Conservation (phyloP, 2,329 filamentous ascomycete species). For the Fusarium papillatum region DNA sequence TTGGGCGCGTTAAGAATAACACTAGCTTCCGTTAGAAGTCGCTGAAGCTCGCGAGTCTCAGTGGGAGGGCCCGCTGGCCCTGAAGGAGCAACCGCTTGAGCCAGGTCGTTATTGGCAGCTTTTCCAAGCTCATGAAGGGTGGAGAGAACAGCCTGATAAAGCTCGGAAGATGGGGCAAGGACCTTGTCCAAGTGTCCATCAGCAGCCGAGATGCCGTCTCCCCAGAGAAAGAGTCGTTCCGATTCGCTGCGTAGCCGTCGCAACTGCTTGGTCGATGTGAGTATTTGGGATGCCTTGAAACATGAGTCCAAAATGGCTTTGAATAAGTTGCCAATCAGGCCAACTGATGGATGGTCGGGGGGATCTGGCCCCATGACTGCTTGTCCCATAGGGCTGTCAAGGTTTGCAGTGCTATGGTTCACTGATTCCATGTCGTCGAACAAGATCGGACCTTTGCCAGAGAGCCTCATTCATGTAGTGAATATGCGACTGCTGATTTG, state of each 20-base stretch:
- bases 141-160: background rate
- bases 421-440: accelerated
- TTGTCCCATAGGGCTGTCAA: too few species aligned
- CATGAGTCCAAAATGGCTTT: background rate
- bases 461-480: background rate
- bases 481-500: background rate
- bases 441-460: too few species aligned
- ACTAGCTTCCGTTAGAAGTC: background rate
- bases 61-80: background rate
- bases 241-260: background rate
- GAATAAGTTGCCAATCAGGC: background rate
- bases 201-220: background rate
- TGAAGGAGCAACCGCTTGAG: background rate
- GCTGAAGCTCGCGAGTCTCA: background rate
- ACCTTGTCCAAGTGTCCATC: background rate
- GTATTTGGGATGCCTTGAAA: background rate
- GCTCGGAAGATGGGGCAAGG: background rate
- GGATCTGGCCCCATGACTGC: background rate
- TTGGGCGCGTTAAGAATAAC: background rate
- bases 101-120: background rate
- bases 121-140: background rate
- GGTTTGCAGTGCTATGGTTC: background rate
- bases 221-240: background rate
- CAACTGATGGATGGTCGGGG: background rate
- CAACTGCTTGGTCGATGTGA: background rate